Base-by-base conservation (phyloP, 2,329 filamentous ascomycete genomes). In the Fusarium anthophilum region DNA sequence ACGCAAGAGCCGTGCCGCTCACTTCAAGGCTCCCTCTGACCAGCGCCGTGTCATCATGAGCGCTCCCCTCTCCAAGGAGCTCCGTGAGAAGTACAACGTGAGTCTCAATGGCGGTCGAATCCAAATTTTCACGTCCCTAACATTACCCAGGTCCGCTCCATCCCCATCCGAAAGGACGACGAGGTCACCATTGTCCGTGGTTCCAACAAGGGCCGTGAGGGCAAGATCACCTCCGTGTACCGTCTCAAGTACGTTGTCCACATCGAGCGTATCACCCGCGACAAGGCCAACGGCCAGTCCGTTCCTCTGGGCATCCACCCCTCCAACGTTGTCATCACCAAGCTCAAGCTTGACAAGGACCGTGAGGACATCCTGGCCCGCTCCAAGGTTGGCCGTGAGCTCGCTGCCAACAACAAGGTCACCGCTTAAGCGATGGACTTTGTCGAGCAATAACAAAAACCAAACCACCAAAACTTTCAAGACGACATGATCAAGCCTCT, bases 81-180 rank as follows among this genome's bases (percentile, higher is more conserved):
- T 99, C 85, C 93, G 95, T 84, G 95, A 98, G 88, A 96, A 99
- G 92, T 94, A 99, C 93, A 97, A 97, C 87, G 96, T 98, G 90
- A 79, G 93, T 54, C 17, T 18, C 22, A 3, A 51, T 15, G 58
- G 38, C 28, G 4, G n/a, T 11, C 15, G 3, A 3, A 3, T 15
- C 13, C 61, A 10, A n/a, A 20, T 8, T 6, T 22, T 28, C 30
- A 50, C 10, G 4, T 3, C 53, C 30, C 65, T 74, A n/a, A 78
- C 66, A 58, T 45, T 5, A 13, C 13, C 24, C 50, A 97, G 94
- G 94, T 97, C 86, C 94, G 94, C 89, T 92, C 91, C 86, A 97
- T 98, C 86, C 96, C 96, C 84, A 91, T 98, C 89, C 94, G 96
- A 89, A 98, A 98, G 89, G 96, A 98, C 84, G 94, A 98, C 87